Percentiles rank a stretch among this genome's conserved stretches.
Evolutionary conservation across 2,329 filamentous ascomycete genomes (phyloP).

Genomic region (Aschersonia sp.): DNA sequence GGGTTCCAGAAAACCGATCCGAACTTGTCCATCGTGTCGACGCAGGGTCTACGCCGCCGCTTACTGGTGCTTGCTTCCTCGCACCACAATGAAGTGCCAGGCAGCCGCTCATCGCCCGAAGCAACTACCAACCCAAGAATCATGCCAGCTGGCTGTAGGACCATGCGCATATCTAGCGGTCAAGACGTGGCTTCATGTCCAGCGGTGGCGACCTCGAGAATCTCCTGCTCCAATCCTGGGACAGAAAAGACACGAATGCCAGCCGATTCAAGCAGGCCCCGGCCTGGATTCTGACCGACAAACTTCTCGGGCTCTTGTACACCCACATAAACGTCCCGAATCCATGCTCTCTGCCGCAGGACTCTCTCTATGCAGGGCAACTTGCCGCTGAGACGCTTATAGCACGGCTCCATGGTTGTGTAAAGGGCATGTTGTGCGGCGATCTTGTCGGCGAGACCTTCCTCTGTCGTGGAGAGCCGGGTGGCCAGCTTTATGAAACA

Average conservation of each 20-base stretch:
- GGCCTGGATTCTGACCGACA: conserved; percentile 67
- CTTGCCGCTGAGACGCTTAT: conserved; percentile 58
- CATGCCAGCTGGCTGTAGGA: too few species aligned
- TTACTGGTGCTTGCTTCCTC: too few species aligned
- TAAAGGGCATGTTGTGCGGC: conserved; percentile 43
- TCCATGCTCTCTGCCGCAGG: conserved; percentile 42
- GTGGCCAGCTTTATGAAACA: conserved; percentile 62
- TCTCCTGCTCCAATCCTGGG: conserved; percentile 62
- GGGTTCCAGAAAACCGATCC: too few species aligned
- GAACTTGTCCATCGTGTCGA: too few species aligned
- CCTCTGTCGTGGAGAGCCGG: conserved; percentile 33
- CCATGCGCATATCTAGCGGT: background rate
- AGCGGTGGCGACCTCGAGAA: conserved; percentile 66
- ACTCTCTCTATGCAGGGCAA: conserved; percentile 68
- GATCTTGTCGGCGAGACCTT: conserved; percentile 30
- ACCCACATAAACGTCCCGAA: conserved; percentile 72
- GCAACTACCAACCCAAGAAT: too few species aligned
- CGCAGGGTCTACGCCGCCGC: too few species aligned
- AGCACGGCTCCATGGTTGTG: conserved; percentile 86
- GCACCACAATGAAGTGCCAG: too few species aligned
- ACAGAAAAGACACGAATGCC: conserved; percentile 65
- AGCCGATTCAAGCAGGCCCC: conserved; percentile 50
- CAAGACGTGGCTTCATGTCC: conserved; percentile 32
- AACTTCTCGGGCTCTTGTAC: conserved; percentile 85
- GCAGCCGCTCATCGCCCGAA: too few species aligned